Base-by-base conservation (phyloP, 108 stramenopile genomes). In the Fragilariopsis cylindrus region DNA sequence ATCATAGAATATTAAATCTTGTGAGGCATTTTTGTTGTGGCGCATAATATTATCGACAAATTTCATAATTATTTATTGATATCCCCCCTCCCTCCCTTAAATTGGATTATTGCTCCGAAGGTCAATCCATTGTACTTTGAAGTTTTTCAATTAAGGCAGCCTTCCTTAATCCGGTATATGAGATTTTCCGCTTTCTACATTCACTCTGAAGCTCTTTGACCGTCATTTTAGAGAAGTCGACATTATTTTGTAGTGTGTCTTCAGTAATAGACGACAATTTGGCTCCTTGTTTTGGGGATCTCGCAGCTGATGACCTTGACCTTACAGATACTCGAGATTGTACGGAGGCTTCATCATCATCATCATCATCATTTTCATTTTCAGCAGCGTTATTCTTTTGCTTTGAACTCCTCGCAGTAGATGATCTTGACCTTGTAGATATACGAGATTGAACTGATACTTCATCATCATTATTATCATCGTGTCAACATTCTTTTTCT, bases 401-500 rank as follows among this genome's bases (percentile, higher is more conserved):
- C 2, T 63, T 43, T 44, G 21, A 41, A 8, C 13, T 43, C n/a
- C 43, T 5, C 18, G 67, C 16, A 5, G 18, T n/a, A 5, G 15
- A n/a, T 7, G 49, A 9, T 50, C 48, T 50, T 68, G 67, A 68
- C 30, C 67, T 48, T 7, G 49, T 68, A 50, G 49, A 50, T n/a
- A n/a, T 68, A 18, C 13, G 48, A 50, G 49, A 45, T 40, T 39
- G 49, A n/a, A 68, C 67, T 18, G 67, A 68, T 16, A 13, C 49
- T 19, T 68, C 50, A 39, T 68, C 67, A 68, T 52, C 49, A 30
- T 48, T 19, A 16, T 52, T 44, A 39, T 68, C 67, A 13, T 52
- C 49, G 15, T 43, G 7, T 63, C 43, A 4, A 45, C 62, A 63
- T 63, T 15, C 13, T 52, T 52, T 9, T 9, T 1, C 15, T 63